These are phyloP conservation scores for Curvularia eragrostidis DNA, from an alignment of 2,329 filamentous ascomycete genomes.

Conservation along the genomic window DNA sequence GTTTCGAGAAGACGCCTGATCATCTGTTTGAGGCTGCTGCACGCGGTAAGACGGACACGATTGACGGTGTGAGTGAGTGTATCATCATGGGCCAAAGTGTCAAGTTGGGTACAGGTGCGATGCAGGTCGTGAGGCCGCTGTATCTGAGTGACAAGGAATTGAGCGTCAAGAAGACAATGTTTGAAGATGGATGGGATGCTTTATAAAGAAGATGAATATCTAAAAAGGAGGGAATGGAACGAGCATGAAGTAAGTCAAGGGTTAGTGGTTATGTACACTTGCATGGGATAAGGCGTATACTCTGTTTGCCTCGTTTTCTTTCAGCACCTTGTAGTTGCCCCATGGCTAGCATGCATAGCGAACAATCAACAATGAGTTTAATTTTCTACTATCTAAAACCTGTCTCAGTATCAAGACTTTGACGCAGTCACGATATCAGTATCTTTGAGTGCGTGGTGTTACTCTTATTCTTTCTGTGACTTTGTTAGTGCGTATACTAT, in stretches of 20 bases:
- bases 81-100: slow-evolving; percentile 99
- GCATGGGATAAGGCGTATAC: background rate
- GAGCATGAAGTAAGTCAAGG: background rate
- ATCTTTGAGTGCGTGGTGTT: too few relatives aligned
- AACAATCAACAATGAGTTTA: background rate
- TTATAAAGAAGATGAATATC: slow-evolving; percentile 16
- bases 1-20: slow-evolving; percentile 97
- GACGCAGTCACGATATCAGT: too few relatives aligned
- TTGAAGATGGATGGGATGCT: slow-evolving; percentile 48
- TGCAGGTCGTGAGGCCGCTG: slow-evolving; percentile 83
- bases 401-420: too few relatives aligned
- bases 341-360: background rate
- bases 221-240: background rate
- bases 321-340: background rate
- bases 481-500: too few relatives aligned
- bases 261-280: background rate
- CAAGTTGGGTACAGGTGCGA: slow-evolving; percentile 86
- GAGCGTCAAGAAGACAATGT: slow-evolving; percentile 40
- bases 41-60: slow-evolving; percentile 87
- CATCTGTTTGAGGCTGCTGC: slow-evolving; percentile 95
- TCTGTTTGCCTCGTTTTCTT: background rate
- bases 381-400: background rate
- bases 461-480: too few relatives aligned
- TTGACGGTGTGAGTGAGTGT: slow-evolving; percentile 93
- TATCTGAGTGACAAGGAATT: slow-evolving; percentile 32